Evolutionary conservation across 805 yeast genomes (phyloP).

Genomic region (Ascoidea asiatica): DNA sequence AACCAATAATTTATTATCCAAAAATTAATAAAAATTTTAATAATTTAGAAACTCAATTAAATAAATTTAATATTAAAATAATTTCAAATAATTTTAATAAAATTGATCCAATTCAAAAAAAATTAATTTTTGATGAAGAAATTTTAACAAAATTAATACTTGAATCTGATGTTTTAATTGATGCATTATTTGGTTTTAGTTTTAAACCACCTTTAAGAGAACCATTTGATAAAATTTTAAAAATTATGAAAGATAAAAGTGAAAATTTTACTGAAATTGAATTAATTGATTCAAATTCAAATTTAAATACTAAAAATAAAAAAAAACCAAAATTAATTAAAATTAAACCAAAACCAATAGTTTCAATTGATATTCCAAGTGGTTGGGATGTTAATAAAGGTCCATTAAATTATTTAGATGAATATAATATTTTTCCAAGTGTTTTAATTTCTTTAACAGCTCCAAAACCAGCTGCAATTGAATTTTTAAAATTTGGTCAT

Average conservation of each 20-base stretch:
- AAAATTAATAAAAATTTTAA: constrained; percentile 39
- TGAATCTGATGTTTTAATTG: constrained; percentile 43
- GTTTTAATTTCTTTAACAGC: constrained; percentile 79
- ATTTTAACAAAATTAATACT: constrained; percentile 11
- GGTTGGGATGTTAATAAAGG: constrained; percentile 97
- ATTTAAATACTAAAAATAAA: no score
- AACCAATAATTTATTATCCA: constrained; percentile 61
- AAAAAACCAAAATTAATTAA: constrained; percentile 13
- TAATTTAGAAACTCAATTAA: constrained; percentile 53
- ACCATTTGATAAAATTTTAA: constrained; percentile 47
- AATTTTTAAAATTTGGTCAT: constrained; percentile 17
- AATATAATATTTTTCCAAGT: constrained; percentile 37
- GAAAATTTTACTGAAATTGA: no score
- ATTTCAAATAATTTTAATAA: constrained; percentile 24
- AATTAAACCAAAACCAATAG: constrained; percentile 32
- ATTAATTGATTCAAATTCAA: no score
- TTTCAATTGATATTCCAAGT: constrained; percentile 84
- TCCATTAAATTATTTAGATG: constrained; percentile 24
- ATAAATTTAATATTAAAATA: constrained; percentile 47
- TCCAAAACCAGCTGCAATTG: constrained; percentile 75
- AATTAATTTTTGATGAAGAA: constrained; percentile 9
- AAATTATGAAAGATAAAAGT: constrained; percentile 19
- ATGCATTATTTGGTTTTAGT: constrained; percentile 86
- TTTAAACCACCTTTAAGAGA: constrained; percentile 78
- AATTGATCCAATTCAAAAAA: constrained; percentile 14